These are phyloP conservation scores for Diaporthe ampelina DNA, from an alignment of 2,329 filamentous ascomycete genomes.

Conservation along the genomic window DNA sequence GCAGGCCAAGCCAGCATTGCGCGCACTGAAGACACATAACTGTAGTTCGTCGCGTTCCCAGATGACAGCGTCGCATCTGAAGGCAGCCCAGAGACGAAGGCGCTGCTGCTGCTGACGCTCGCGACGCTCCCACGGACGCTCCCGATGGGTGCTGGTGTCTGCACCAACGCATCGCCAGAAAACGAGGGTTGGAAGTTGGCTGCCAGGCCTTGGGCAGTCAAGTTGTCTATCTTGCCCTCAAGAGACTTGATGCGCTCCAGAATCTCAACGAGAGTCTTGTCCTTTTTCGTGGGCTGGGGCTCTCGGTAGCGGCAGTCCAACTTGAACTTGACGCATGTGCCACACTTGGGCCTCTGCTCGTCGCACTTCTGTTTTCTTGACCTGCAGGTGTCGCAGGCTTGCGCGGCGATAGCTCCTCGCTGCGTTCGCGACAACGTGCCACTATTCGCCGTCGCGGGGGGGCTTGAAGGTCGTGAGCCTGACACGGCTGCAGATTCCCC, in stretches of 20 bases:
- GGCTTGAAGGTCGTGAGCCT: slow-evolving; percentile 27
- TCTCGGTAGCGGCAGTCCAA: slow-evolving; percentile 73
- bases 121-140: slow-evolving; percentile 28
- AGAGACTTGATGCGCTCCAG: slow-evolving; percentile 68
- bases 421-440: slow-evolving; percentile 54
- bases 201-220: slow-evolving; percentile 49
- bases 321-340: slow-evolving; percentile 69
- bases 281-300: slow-evolving; percentile 74
- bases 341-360: slow-evolving; percentile 72
- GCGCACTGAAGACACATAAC: slow-evolving; percentile 58
- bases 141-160: slow-evolving; percentile 32
- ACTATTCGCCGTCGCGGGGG: slow-evolving; percentile 29
- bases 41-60: slow-evolving; percentile 43
- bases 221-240: slow-evolving; percentile 67
- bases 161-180: slow-evolving; percentile 36
- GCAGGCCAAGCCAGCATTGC: slow-evolving; percentile 66
- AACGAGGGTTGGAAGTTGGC: slow-evolving; percentile 39
- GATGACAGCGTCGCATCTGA: background rate
- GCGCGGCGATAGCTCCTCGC: slow-evolving; percentile 63
- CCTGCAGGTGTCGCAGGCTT: slow-evolving; percentile 73
- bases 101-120: slow-evolving; percentile 32
- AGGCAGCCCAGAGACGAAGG: background rate
- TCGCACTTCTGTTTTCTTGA: slow-evolving; percentile 75
- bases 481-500: slow-evolving; percentile 11
- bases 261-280: slow-evolving; percentile 73